Base-by-base conservation (phyloP, 2,329 filamentous ascomycete species). In the Diaporthe citriasiana region DNA sequence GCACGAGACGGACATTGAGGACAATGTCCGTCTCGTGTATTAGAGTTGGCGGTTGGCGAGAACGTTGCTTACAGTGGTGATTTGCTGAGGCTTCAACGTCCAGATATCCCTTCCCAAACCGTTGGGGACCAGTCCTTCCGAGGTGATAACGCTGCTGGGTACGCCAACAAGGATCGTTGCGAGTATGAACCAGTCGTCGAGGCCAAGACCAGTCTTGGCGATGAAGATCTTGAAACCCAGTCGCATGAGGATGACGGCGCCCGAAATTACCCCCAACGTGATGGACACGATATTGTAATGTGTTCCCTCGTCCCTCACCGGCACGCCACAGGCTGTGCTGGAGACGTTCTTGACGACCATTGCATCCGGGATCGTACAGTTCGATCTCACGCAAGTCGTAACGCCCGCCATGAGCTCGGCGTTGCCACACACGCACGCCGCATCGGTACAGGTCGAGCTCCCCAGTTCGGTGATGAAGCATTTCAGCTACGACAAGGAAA, bases 51-150 rank as follows among this genome's bases (percentile, higher is more conserved):
- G n/a, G n/a, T n/a, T n/a, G n/a, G n/a, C n/a, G n/a, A 35, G 22
- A 40, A 22, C 19, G 3, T 33, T n/a, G 17, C 63, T 68, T 53
- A 63, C 57, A 53, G 75, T 75, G 51, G 74, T 77, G 55, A 78
- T 77, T 40, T 76, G 53, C n/a, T 42, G 19, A 33, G 76, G 75
- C 6, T 73, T 60, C 9, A 78, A 73, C 2, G 77, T 77, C 77
- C 77, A 78, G 42, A 78, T 73, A 22, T 78, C 77, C 22, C 53
- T 66, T 19, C 77, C 77, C n/a, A 78, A 73, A 40, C 77, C 77
- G 53, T 78, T 78, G 38, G 84, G 86, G 59, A 90, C 83, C 22
- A 83, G 76, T 0, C 82, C 78, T 0, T 82, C 79, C 0, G 81
- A 74, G 73, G 81, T 81, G 60, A 84, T 79, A 74, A 80, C 71